Conservation (phyloP, 2,329 filamentous ascomycete species). For the Colletotrichum sp. region DNA sequence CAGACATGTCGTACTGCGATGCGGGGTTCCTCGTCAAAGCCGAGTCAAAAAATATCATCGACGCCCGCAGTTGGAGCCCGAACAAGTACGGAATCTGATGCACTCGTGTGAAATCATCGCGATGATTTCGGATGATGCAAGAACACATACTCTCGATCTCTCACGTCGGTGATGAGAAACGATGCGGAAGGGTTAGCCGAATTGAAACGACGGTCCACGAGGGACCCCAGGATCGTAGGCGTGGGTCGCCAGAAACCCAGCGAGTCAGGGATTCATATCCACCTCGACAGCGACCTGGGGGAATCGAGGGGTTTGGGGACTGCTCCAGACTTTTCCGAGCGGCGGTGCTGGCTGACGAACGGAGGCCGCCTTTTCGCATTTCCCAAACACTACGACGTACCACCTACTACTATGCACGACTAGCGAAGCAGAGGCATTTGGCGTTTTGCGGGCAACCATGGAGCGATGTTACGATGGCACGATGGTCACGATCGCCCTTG, state of each 20-base stretch:
- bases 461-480: neutral
- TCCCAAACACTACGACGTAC: neutral
- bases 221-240: neutral
- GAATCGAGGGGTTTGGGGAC: neutral
- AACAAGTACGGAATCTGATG: neutral
- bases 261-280: neutral
- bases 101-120: neutral
- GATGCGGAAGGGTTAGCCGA: neutral
- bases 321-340: neutral
- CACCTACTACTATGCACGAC: neutral
- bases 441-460: neutral
- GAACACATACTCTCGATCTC: neutral
- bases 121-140: neutral
- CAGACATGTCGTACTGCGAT: conserved; percentile 16
- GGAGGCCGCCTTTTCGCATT: neutral
- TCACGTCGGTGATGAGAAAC: neutral
- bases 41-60: conserved; percentile 6
- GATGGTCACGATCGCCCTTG: neutral
- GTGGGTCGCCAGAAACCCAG: neutral
- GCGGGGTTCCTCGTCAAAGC: conserved; percentile 13
- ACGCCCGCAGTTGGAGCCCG: neutral
- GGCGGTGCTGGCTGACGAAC: neutral
- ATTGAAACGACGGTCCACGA: neutral
- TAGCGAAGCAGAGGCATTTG: neutral
- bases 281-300: neutral